These are phyloP conservation scores for Globisporangium alternatum DNA, from an alignment of 352 stramenopile species.

Conservation along the genomic window DNA sequence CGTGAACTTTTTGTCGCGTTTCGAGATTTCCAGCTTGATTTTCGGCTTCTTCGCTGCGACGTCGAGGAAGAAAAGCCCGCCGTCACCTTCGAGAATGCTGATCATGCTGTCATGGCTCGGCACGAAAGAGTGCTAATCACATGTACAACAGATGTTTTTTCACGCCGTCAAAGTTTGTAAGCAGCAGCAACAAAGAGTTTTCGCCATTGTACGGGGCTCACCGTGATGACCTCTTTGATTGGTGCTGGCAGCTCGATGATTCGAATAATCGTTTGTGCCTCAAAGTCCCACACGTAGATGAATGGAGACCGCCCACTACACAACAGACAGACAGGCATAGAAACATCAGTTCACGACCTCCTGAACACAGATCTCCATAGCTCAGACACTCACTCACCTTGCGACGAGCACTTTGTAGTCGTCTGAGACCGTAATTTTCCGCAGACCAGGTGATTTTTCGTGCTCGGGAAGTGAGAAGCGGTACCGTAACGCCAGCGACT, in stretches of 20 bases:
- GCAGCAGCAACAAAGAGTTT: not conserved
- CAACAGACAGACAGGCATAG: not conserved
- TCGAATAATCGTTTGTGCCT: conserved; percentile 80
- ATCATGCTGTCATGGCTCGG: conserved; percentile 53
- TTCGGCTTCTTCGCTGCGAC: conserved; percentile 61
- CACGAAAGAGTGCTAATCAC: conserved; percentile 60
- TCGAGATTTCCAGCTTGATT: conserved; percentile 72
- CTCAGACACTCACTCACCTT: conserved; percentile 36
- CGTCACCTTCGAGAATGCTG: conserved; percentile 67
- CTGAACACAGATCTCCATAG: not conserved
- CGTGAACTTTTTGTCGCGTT: conserved; percentile 46
- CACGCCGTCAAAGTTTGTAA: not conserved
- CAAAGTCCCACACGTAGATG: conserved; percentile 83
- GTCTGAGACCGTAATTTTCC: conserved; percentile 71
- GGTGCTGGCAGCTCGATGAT: conserved; percentile 81
- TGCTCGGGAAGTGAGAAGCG: conserved; percentile 65
- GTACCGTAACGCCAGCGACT: conserved; percentile 67
- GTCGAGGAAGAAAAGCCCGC: conserved; percentile 71
- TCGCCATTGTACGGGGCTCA: conserved; percentile 22
- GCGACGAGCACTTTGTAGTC: conserved; percentile 75
- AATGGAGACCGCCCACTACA: conserved; percentile 63
- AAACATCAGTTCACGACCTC: not conserved
- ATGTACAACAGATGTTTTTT: not conserved
- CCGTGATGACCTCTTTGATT: conserved; percentile 60
- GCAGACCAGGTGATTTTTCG: conserved; percentile 54